Base-by-base conservation (phyloP, 352 stramenopile species). In the Globisporangium heterothallicum region DNA sequence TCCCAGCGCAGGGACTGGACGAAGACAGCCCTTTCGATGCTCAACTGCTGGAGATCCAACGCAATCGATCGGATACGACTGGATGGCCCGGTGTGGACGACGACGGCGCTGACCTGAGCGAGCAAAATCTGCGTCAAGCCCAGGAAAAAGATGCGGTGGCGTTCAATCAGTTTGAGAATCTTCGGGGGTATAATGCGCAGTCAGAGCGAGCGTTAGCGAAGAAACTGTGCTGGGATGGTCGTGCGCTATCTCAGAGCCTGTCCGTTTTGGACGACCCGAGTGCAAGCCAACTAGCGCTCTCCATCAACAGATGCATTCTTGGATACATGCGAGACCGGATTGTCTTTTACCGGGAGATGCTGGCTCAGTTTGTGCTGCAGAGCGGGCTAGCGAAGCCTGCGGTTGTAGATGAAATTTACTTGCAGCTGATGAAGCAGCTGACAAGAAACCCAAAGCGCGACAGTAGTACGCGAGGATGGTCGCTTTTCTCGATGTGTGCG, bases 321-420 rank as follows among this genome's bases (percentile, higher is more conserved):
- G 90, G 93, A 1, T 98, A 98, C 73, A 97, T 97, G 86, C 86
- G 92, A 3, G 93, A 98, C 53, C 92, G 94, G 7, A 86, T 95
- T 48, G 91, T 97, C 29, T 92, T 86, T 51, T 98, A 96, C 58
- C 89, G 92, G 10, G 92, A 96, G 40, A 98, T 95, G 70, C 69
- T 97, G 26, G 91, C 90, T 14, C 91, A 98, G 63, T 96, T 96
- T 47, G 90, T 98, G 42, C 67, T 98, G 19, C 84, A 94, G 54
- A 94, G 97, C 55, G 92, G 88, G 1, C 52, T 97, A 13, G 79
- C 93, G 36, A 84, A 94, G 30, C 58, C 77, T 3, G 83, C 78
- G 36, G 63, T 98, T 13, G 78, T 94, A n/a, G 87, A 98, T 57
- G 92, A 98, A 68, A 96, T 97, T 45, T 97, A 96, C 53, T 36